Percentiles rank a stretch among this genome's conserved stretches.
phyloP scores from a whole-genome alignment of 805 yeast genomes.

The Pichia membranifaciens region DNA sequence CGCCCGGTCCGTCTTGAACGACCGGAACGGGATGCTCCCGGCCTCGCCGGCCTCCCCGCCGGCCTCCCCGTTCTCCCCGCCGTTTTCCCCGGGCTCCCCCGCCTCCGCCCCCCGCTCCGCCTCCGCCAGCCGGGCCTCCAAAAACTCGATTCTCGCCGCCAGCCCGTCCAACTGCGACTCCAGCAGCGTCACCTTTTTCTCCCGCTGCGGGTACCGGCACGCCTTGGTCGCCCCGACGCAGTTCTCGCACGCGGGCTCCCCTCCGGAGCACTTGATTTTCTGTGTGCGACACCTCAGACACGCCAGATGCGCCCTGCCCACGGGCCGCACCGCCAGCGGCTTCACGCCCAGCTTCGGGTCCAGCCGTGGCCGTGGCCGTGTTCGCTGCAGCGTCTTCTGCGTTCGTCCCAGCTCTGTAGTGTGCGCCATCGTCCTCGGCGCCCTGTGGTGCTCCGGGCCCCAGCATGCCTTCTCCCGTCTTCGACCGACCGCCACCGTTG shows the following conservation, averaged over 20 bases:
- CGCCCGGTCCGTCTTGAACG: not conserved
- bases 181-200: slow-evolving; percentile 19
- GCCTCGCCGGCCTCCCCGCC: no score
- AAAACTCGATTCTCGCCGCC: slow-evolving; percentile 12
- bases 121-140: slow-evolving; percentile 12
- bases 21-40: no score
- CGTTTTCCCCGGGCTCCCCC: no score
- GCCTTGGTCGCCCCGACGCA: slow-evolving; percentile 14
- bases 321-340: slow-evolving; percentile 4
- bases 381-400: no score
- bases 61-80: no score
- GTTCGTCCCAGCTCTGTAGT: no score
- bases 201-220: slow-evolving; percentile 19
- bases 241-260: slow-evolving; percentile 16
- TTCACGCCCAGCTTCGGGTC: slow-evolving; percentile 1
- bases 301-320: slow-evolving; percentile 30
- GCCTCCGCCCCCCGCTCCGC: no score
- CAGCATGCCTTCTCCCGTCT: no score
- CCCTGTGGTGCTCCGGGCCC: no score
- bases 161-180: slow-evolving; percentile 18
- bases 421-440: no score
- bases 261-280: slow-evolving; percentile 43
- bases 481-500: no score
- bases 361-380: no score
- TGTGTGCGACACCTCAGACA: slow-evolving; percentile 43